A percentile compares a stretch with the other conserved stretches of the same genome.
phyloP scores from a whole-genome alignment of 345 rosid species.

The Gossypium bickii region DNA sequence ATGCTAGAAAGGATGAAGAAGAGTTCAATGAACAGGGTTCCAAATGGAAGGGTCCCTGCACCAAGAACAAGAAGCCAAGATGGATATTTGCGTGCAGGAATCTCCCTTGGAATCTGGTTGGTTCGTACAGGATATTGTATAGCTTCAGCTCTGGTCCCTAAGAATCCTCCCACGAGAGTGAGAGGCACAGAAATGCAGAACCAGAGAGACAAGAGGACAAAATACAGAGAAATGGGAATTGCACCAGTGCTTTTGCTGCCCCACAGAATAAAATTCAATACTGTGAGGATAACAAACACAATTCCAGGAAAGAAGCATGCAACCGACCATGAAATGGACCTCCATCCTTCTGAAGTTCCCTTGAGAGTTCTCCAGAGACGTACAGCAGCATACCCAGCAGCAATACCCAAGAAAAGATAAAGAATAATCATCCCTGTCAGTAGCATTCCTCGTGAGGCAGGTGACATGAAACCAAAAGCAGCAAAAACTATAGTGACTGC shows the following conservation, averaged over 20 bases:
- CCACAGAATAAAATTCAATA: slow-evolving; percentile 69
- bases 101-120: slow-evolving; percentile 80
- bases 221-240: slow-evolving; percentile 69
- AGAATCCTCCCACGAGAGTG: slow-evolving; percentile 70
- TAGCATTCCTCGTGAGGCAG: slow-evolving; percentile 84
- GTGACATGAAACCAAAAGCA: slow-evolving; percentile 80
- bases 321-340: slow-evolving; percentile 62
- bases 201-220: slow-evolving; percentile 67
- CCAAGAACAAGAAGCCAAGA: slow-evolving; percentile 88
- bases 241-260: slow-evolving; percentile 80
- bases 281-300: slow-evolving; percentile 65
- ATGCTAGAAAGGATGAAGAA: slow-evolving; percentile 83
- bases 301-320: slow-evolving; percentile 86
- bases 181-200: slow-evolving; percentile 82
- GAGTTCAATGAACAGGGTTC: slow-evolving; percentile 73
- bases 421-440: slow-evolving; percentile 81
- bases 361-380: slow-evolving; percentile 67
- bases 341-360: slow-evolving; percentile 79
- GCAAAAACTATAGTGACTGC: slow-evolving; percentile 72
- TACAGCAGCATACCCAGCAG: slow-evolving; percentile 69
- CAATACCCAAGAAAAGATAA: slow-evolving; percentile 67
- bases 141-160: slow-evolving; percentile 62
- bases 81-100: slow-evolving; percentile 77
- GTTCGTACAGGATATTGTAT: slow-evolving; percentile 63
- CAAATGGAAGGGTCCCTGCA: slow-evolving; percentile 81